A percentile compares a stretch with the other conserved stretches of the same genome.
Evolutionary conservation across 2,329 filamentous ascomycete species (phyloP).

Genomic region (Coleophoma eucalyptorum): DNA sequence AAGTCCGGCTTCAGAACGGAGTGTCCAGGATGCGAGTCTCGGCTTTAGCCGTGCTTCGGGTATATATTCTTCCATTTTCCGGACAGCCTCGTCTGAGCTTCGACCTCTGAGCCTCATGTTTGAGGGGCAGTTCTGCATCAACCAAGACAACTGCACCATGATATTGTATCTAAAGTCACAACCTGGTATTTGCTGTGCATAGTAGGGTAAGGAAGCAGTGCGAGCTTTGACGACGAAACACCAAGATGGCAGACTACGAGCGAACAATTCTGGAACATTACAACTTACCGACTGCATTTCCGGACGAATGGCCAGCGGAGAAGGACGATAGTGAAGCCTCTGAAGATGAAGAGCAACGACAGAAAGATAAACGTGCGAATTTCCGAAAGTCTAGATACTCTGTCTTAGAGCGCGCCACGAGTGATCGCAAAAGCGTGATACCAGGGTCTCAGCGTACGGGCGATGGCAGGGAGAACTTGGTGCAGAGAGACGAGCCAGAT

Average conservation of each 20-base stretch:
- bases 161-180: not conserved
- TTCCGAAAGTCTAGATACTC: slow-evolving; percentile 69
- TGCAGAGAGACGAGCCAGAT: slow-evolving; percentile 90
- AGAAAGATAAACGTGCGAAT: slow-evolving; percentile 39
- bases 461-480: slow-evolving; percentile 69
- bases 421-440: slow-evolving; percentile 59
- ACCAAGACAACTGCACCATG: not conserved
- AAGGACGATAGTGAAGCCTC: slow-evolving; percentile 69
- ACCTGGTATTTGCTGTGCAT: too few relatives aligned
- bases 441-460: slow-evolving; percentile 65
- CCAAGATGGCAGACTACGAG: slow-evolving; percentile 65
- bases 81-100: not conserved
- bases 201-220: too few relatives aligned
- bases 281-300: slow-evolving; percentile 74
- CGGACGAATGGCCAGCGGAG: slow-evolving; percentile 81
- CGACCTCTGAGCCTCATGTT: too few relatives aligned
- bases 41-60: too few relatives aligned
- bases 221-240: too few relatives aligned
- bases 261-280: slow-evolving; percentile 84
- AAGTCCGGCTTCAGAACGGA: too few relatives aligned
- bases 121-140: too few relatives aligned
- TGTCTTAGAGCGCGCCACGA: slow-evolving; percentile 73
- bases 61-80: not conserved
- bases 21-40: too few relatives aligned
- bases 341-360: slow-evolving; percentile 44